Base-by-base conservation (phyloP, 352 stramenopile genomes). In the Globisporangium irregulare region DNA sequence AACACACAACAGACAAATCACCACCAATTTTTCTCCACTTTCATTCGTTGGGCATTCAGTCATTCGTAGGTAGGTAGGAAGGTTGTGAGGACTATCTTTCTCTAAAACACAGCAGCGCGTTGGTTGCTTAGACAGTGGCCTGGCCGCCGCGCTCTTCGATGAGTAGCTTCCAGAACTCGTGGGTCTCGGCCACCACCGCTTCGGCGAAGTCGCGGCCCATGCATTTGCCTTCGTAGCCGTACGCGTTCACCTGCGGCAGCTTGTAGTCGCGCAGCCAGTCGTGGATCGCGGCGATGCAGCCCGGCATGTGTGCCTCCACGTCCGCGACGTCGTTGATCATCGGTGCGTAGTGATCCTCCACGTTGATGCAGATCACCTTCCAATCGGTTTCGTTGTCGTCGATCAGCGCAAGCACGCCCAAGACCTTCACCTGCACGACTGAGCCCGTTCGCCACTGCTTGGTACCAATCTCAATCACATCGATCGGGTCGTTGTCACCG, bases 241-340 rank as follows among this genome's bases (percentile, higher is more conserved):
- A 99, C 64, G 86, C 92, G 90, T 99, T 99, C 60, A 99, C 84
- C 90, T 99, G 97, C 29, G 98, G 97, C 69, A 98, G 98, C 87
- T 99, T 99, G 92, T 99, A 99, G 93, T 98, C 98, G 71, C 97
- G 91, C 78, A 99, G 97, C 97, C 97, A 99, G 86, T 99, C 96
- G 74, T 97, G 88, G 74, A 99, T 98, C 68, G 81, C 84, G 24
- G 82, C 68, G 67, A 97, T 92, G 70, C 86, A 95, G 70, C 97
- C 97, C 14, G 93, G 97, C 85, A 99, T 94, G 75, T 97, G 89
- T 18, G 89, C 80, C 62, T 98, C 96, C 27, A 99, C 96, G 88
- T 99, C 98, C 41, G 90, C 87, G 62, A 99, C 97, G 78, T 99
- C 97, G 82, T 99, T 92, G 75, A 99, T 98, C 84, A 99, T 88